Percentiles rank a stretch among this genome's conserved stretches.
Evolutionary conservation across 805 yeast genomes (phyloP).

Genomic region (Saccharomycopsis olivae): DNA sequence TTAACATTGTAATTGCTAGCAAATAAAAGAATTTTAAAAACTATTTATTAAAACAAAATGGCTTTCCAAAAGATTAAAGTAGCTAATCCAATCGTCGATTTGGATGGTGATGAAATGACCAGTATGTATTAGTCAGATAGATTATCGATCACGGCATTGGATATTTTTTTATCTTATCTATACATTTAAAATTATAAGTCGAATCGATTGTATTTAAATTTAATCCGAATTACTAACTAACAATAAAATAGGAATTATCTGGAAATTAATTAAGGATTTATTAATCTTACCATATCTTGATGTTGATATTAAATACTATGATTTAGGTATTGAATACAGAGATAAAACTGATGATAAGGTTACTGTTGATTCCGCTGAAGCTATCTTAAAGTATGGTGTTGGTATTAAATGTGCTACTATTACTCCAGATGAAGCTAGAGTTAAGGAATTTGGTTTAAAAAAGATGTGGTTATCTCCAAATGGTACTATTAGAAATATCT

Average conservation of each 20-base stretch:
- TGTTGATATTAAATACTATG: constrained; percentile 67
- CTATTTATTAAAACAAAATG: constrained; percentile 1
- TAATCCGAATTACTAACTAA: background rate
- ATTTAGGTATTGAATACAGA: constrained; percentile 56
- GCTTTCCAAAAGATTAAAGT: constrained; percentile 46
- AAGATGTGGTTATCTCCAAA: constrained; percentile 84
- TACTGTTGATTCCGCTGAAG: constrained; percentile 71
- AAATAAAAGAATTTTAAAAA: too few relatives aligned
- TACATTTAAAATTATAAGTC: too few relatives aligned
- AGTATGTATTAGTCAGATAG: constrained; percentile 5
- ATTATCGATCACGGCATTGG: too few relatives aligned
- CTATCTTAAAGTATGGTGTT: constrained; percentile 64
- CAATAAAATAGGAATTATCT: constrained; percentile 44
- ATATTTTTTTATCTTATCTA: too few relatives aligned
- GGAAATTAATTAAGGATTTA: constrained; percentile 63
- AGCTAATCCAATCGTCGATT: constrained; percentile 61
- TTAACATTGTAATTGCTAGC: too few relatives aligned
- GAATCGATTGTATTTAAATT: background rate
- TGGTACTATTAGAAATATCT: constrained; percentile 72
- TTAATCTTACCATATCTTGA: constrained; percentile 61
- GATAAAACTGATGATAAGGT: constrained; percentile 64
- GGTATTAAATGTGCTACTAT: constrained; percentile 82
- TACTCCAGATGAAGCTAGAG: constrained; percentile 76
- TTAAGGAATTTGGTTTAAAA: constrained; percentile 58
- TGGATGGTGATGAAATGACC: constrained; percentile 85